Conservation (phyloP, 805 yeast species). For the Komagataella populi region DNA sequence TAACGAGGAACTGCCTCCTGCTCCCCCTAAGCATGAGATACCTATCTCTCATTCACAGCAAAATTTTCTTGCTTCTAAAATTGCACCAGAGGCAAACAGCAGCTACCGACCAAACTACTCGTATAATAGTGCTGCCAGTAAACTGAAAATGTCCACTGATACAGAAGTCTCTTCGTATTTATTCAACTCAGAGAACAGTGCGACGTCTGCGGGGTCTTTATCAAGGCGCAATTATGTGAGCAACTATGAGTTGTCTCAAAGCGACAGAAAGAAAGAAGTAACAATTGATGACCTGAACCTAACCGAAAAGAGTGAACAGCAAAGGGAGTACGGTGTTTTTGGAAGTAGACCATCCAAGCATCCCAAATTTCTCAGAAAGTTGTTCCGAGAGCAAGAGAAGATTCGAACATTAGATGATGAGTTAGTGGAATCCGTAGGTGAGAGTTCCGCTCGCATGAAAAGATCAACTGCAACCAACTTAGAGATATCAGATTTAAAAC, state of each 20-base stretch:
- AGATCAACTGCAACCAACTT: background rate
- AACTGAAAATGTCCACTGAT: slow-evolving; percentile 18
- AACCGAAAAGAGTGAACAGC: background rate
- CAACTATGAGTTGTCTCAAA: slow-evolving; percentile 8
- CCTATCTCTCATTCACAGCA: background rate
- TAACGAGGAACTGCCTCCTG: slow-evolving; percentile 1
- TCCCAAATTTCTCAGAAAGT: slow-evolving; percentile 30
- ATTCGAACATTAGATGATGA: slow-evolving; percentile 20
- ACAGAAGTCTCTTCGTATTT: slow-evolving; percentile 27
- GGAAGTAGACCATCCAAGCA: slow-evolving; percentile 27
- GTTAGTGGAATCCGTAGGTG: slow-evolving; percentile 12
- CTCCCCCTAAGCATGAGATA: background rate
- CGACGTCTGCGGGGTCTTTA: slow-evolving; percentile 81
- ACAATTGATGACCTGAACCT: slow-evolving; percentile 8
- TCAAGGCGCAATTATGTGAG: slow-evolving; percentile 45
- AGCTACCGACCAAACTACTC: slow-evolving; percentile 1
- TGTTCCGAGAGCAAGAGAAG: slow-evolving; percentile 21
- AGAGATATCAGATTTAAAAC: slow-evolving; percentile 41
- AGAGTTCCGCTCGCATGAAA: slow-evolving; percentile 28
- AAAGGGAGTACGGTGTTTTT: slow-evolving; percentile 12
- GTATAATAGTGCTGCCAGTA: slow-evolving; percentile 9
- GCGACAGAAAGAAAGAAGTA: slow-evolving; percentile 19
- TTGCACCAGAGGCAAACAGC: background rate
- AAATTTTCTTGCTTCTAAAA: background rate
- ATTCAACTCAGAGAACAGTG: slow-evolving; percentile 63